Base-by-base conservation (phyloP, 2,329 filamentous ascomycete genomes). In the Chrysosphaeria jannelii region DNA sequence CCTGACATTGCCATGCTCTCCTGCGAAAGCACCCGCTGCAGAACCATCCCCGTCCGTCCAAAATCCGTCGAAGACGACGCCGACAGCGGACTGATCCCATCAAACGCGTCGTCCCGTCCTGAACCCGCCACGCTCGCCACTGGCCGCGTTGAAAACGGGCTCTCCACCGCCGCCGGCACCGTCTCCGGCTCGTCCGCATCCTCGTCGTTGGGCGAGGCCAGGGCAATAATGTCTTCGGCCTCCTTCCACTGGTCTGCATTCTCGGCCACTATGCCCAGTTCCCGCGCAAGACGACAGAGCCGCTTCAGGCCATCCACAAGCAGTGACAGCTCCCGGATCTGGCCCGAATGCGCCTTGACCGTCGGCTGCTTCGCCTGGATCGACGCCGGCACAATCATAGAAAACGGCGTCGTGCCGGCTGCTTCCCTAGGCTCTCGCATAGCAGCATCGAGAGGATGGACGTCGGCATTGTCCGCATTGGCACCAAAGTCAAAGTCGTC, bases 221-320 rank as follows among this genome's bases (percentile, higher is more conserved):
- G 48, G 16, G 72, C 69, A 37, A 88, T 85, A 43, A 88, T 79
- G 9, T 71, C 72, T 39, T 85, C 71, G 2, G 76, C 74, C 39
- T 85, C 72, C 34, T 64, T 61, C 71, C 72, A 88, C 22, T 72
- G 48, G 8, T 48, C 46, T 8, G 53, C 51, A 12, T 63, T 53
- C 5, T 69, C 68, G 28, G 56, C 45, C 1, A 60, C 42, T 36
- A 81, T 55, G 19, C 63, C 53, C 37, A 76, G 56, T 21, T 66
- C 57, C 10, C 60, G 57, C 5, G 66, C 74, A 19, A 71, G 60
- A 8, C 66, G 53, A 29, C 67, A 67, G 9, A 85, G 48, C 27
- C 71, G 63, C 45, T 81, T 85, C 28, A 88, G 47, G 34, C 79
- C 72, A 39, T 79, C 75, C 21, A 88, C 76, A 8, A 81, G 46